A percentile compares a stretch with the other conserved stretches of the same genome.
Conservation (phyloP, 257 asterid genomes). For the Marsdenia floribunda region DNA sequence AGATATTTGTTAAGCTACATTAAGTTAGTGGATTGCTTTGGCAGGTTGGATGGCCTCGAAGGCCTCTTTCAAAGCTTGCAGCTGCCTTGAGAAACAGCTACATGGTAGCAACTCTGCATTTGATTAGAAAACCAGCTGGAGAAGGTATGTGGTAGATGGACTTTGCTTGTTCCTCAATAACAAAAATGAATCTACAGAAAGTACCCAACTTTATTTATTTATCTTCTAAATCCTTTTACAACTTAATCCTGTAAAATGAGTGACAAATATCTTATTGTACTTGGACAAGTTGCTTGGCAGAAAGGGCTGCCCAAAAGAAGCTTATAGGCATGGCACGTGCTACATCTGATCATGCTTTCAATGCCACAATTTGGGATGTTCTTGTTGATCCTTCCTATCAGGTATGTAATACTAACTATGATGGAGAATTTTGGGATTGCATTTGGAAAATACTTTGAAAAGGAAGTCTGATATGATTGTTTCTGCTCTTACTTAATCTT, state of each 20-base stretch:
- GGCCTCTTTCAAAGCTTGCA: constrained; percentile 88
- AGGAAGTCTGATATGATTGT: neutral
- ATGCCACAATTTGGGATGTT: constrained; percentile 99
- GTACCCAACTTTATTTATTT: neutral
- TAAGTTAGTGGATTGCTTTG: neutral
- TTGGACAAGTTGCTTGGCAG: constrained; percentile 95
- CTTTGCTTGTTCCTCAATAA: constrained; percentile 6
- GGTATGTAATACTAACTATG: constrained; percentile 32
- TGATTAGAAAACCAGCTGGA: constrained; percentile 49
- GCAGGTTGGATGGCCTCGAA: constrained; percentile 99
- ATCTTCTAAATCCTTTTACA: neutral
- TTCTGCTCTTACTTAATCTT: neutral
- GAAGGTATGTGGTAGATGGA: constrained; percentile 52
- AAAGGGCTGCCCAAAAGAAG: constrained; percentile 64
- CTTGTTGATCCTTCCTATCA: constrained; percentile 97
- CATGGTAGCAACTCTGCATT: constrained; percentile 88
- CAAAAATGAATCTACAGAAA: neutral
- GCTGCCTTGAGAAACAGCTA: constrained; percentile 93
- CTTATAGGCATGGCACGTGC: constrained; percentile 99
- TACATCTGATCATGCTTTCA: constrained; percentile 97
- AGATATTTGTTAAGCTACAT: constrained; percentile 3
- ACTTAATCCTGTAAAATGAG: constrained; percentile 33
- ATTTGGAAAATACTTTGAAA: neutral
- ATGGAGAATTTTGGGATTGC: neutral
- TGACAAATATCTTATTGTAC: constrained; percentile 78